Evolutionary conservation across 805 yeast genomes (phyloP), one percentile per base, ranked within the genome.

Genomic region (Ogataea zsoltii): DNA sequence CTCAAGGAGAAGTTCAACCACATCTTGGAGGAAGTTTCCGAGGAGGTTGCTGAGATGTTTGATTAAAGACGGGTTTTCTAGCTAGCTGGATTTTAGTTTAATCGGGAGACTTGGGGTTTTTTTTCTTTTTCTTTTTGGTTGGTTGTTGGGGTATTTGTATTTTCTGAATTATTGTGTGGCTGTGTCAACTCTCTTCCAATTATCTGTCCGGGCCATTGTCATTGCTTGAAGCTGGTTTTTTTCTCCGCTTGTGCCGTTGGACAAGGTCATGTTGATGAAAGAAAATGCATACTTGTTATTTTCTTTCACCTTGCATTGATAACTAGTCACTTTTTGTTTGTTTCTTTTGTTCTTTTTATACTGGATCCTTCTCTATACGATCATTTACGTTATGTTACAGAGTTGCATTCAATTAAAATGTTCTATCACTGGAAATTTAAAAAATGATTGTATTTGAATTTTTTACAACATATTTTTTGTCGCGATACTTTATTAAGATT

Each of bases 1-100:
- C 18, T 51, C 31, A 58, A 56, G 45, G 53, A 50, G 39, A 60
- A 56, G 46, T 36, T 60, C 29, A 46, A 50, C 33, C 39, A 45
- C 21, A 41, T 60, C 25, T 31, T 60, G 42, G 47, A 52, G 21
- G 56, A 59, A 31, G 53, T 59, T 23, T 36, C 47, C 34, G 50
- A 49, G 14, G 59, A 46, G 25, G 53, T 55, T 38, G 35, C 46
- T 21, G 41, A 45, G 23, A 25, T 53, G 23, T 34, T 47, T 34
- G 36, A 49, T 38, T 49, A 44, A 21, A 21, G 7, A 21, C 9
- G 25, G 9, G 9, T 21, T 9, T 6, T 5, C 25, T 21, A 21
- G 25, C 25, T 21, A 32, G 41, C 33, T 17, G 47, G 39, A 36
- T 42, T 42, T 45, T 14, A 18, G 31, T 35, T 30, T 16, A 18